A percentile compares a stretch with the other conserved stretches of the same genome.
phyloP scores from a whole-genome alignment of 441 rosid genomes.

The Populus hybrid region DNA sequence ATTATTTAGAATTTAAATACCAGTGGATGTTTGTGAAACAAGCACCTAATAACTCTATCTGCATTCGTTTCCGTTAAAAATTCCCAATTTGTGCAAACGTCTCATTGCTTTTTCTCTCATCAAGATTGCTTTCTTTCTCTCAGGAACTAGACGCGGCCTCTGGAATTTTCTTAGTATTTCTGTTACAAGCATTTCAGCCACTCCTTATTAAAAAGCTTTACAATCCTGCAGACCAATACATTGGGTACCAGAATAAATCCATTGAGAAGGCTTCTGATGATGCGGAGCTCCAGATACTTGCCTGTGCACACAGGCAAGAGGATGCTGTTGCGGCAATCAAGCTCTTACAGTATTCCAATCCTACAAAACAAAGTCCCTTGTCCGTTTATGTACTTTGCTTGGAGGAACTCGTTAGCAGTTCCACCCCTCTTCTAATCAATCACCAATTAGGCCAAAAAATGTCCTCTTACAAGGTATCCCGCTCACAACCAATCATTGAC shows the following conservation, averaged over 20 bases:
- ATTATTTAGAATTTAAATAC: neutral
- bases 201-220: constrained; percentile 21
- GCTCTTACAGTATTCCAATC: constrained; percentile 28
- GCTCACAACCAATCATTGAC: constrained; percentile 22
- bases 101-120: neutral
- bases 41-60: neutral
- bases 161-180: constrained; percentile 10
- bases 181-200: constrained; percentile 23
- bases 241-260: constrained; percentile 32
- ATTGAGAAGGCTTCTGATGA: constrained; percentile 20
- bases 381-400: constrained; percentile 31
- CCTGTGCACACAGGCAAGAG: constrained; percentile 28
- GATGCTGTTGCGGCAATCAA: constrained; percentile 32
- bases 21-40: neutral
- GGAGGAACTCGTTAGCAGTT: constrained; percentile 27
- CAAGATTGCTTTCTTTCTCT: neutral
- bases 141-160: constrained; percentile 9
- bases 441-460: constrained; percentile 31
- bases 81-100: neutral
- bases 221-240: constrained; percentile 27
- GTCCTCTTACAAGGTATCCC: neutral
- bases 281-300: constrained; percentile 24
- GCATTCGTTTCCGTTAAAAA: neutral
- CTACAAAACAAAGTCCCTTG: constrained; percentile 24
- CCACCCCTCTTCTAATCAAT: constrained; percentile 31